Base-by-base conservation (phyloP, 257 asterid species). In the Nicotiana obtusifolia region DNA sequence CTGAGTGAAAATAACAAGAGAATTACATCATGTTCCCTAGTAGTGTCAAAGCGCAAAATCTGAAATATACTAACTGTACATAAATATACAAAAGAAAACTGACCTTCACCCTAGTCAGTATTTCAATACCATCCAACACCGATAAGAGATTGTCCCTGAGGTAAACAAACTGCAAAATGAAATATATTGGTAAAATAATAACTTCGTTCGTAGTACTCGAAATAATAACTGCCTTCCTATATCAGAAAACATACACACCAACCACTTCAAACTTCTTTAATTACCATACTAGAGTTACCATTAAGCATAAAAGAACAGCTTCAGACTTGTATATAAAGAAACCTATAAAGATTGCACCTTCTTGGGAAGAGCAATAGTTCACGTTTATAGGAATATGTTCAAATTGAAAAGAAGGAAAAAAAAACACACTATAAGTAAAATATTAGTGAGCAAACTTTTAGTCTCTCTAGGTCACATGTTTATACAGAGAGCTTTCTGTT, bases 121-220 rank as follows among this genome's bases (percentile, higher is more conserved):
- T 91, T 87, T 94, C 98, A 86, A 94, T 82, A 59, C 99, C 99
- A 88, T 96, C 99, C 91, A 96, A 81, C 54, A 95, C 78, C n/a
- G 98, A 91, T 87, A 96, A 88, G 77, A 91, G 91, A 85, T 96
- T 96, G 89, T 96, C 99, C 90, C 99, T 93, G 83, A 96, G 97
- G 88, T 96, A 96, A 83, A 96, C 97, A 89, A 96, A 96, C 99
- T 96, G 94, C 90, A 83, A 84, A 22, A 78, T 84, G 15, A 56
- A 56, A 56, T 53, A 53, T 11, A 47, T 67, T 67, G 53, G 13
- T 35, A 7, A 31, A 64, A 81, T 9, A 64, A 78, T 76, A 24
- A 10, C 62, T 56, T 56, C 7, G 24, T 19, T 56, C 24, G 3
- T 24, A 6, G 62, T 56, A 56, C 22, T 19, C 10, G 24, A 56